Base-by-base conservation (phyloP, 106 monocot species). In the Dendrobium chrysotoxum region DNA sequence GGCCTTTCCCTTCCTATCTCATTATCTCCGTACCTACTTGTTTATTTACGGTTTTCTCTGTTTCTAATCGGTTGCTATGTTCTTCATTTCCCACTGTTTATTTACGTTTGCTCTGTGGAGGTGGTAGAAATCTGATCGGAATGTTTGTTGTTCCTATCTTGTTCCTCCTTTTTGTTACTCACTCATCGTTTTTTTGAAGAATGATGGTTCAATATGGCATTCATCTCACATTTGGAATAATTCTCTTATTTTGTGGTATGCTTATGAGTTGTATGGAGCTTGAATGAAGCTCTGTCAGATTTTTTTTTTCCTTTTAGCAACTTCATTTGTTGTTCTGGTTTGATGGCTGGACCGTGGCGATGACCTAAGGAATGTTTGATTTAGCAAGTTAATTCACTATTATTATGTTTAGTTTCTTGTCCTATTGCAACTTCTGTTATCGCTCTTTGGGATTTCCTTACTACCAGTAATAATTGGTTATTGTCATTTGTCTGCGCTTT, bases 131-230 rank as follows among this genome's bases (percentile, higher is more conserved):
- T 40, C 23, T 74, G 39, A 41, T 20, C 20, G 39, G 5, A 74
- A 40, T 40, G 74, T 10, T 42, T 12, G 16, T 26, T 73, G n/a
- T 73, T 73, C 4, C 5, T 18, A 40, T 40, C 40, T 40, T 20
- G 13, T 35, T 18, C 38, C 72, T 72, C 0, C 5, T 70, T 70
- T 70, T 70, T 28, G 6, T 16, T 13, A 0, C 4, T 73, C 8
- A 18, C 8, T 40, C 1, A 39, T 18, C 18, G 20, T 72, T 0
- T 39, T 72, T 3, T 3, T 35, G 40, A 4, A 73, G 16, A 73
- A 41, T 73, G 73, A 73, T 73, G 38, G 17, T 40, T 18, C 40
- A 40, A 20, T 73, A 40, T 73, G 73, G 73, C 73, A 73, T 73
- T 73, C 41, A 12, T 74, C 74, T 40, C 8, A 21, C 41, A 74